Percentiles rank a stretch among this genome's conserved stretches.
phyloP scores from a whole-genome alignment of 2,329 filamentous ascomycete genomes.

The Ceratocystis papillata region DNA sequence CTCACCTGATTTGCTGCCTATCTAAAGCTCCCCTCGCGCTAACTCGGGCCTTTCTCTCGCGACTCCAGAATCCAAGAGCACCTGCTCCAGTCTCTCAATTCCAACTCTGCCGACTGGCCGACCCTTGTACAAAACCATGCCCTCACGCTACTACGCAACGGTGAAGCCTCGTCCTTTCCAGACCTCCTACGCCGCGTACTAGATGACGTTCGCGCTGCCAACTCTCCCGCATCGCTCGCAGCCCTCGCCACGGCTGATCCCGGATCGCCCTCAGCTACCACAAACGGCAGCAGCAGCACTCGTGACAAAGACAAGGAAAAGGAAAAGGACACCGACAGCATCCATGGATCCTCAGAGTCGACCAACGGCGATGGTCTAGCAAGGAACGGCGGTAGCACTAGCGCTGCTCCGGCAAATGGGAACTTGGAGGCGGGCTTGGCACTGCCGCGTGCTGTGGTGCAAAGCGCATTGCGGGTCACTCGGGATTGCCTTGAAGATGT shows the following conservation, averaged over 20 bases:
- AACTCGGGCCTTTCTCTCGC: no score
- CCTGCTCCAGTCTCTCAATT: constrained; percentile 51
- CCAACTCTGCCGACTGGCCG: constrained; percentile 52
- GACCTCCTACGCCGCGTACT: constrained; percentile 50
- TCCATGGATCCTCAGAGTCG: constrained; percentile 6
- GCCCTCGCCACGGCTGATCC: constrained; percentile 24
- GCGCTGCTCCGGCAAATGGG: constrained; percentile 27
- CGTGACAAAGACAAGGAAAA: constrained; percentile 25
- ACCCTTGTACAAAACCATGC: constrained; percentile 50
- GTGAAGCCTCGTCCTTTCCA: constrained; percentile 50
- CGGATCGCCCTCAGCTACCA: constrained; percentile 26
- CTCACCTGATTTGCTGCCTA: neutral
- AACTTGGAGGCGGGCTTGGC: constrained; percentile 35
- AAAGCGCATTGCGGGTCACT: constrained; percentile 51
- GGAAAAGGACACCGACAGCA: neutral
- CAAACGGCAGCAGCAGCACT: constrained; percentile 20
- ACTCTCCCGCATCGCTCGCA: constrained; percentile 26
- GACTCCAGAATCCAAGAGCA: constrained; percentile 49
- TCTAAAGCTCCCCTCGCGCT: no score
- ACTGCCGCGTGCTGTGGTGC: constrained; percentile 48
- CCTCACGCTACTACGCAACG: constrained; percentile 48
- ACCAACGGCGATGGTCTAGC: neutral
- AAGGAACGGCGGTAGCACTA: constrained; percentile 30
- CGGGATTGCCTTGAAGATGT: constrained; percentile 47
- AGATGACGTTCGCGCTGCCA: constrained; percentile 49